Base-by-base conservation (phyloP, 1,284 basidiomycete species). In the Ceratobasidium sp. region DNA sequence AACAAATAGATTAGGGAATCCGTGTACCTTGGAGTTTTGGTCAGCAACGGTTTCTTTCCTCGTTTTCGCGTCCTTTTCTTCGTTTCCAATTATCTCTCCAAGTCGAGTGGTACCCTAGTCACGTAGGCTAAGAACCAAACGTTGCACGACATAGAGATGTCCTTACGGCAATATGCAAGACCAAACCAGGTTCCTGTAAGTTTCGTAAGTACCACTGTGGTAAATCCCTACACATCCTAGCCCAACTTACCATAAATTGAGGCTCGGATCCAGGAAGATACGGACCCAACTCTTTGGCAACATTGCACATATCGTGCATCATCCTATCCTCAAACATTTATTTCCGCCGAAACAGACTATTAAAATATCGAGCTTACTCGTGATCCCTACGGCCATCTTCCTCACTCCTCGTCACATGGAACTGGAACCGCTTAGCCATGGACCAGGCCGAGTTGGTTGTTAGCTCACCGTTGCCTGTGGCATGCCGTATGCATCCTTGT, bases 401-500 rank as follows among this genome's bases (percentile, higher is more conserved):
- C 3, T 40, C n/a, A 9, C 46, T 64, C 28, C 72, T 61, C 13
- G 3, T 53, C 3, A 75, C 72, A 2, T 64, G 7, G 33, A 75
- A 75, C 72, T 75, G 23, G 13, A 15, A 40, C 97, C 95, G 94
- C 83, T 78, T 53, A 73, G 28, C 9, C 5, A 66, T 60, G 66
- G 64, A 72, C 7, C 78, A 78, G 75, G 53, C 79, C 80, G n/a
- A n/a, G n/a, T 83, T 78, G 84, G 82, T 15, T 51, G 76, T 28
- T 0, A 42, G 61, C 55, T 60, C 39, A 23, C 39, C 40, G 85
- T 86, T 15, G 85, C 82, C 80, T 86, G 85, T 28, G 85, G 85
- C 85, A 86, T 85, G 28, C 82, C 84, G 78, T 84, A 86, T 18
- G 78, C 79, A 71, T 86, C 85, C 18, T 79, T 80, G 68, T 80